Evolutionary conservation across 2,329 filamentous ascomycete genomes (phyloP), one percentile per base, ranked within the genome.

Genomic region (Ceratocystis destructans): DNA sequence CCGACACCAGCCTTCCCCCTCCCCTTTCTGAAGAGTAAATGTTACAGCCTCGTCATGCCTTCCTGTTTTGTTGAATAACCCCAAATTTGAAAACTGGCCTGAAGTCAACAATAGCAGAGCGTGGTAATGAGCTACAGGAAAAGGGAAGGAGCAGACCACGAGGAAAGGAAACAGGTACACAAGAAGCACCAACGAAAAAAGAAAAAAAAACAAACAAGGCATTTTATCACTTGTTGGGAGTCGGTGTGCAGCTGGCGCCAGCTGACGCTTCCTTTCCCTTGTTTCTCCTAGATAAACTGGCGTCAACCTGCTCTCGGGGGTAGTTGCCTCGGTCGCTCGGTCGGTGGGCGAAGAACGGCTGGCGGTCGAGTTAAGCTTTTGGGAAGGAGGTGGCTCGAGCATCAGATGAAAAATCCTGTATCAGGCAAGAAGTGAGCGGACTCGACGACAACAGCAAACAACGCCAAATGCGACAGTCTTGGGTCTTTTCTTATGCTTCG

Each of bases 321-420:
- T 53, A 53, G 48, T 53, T 53, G 17, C 53, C 28, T 33, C 15
- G 25, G 15, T 20, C 7, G 28, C 53, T 57, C 48, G n/a, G 17
- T 22, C 53, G 25, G 53, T 17, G 53, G 53, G 12, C 17, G 37
- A 31, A 7, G 53, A 8, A 10, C 33, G 8, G 33, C 33, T 37
- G 10, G 28, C 22, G 15, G 53, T 59, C 53, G 28, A 59, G 53
- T 59, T 59, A 59, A 59, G 53, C 53, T 59, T 59, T 59, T 59
- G 12, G 53, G 53, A 59, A 59, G 28, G 53, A 59, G 53, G 28
- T 59, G 53, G 53, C 28, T 59, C 53, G 53, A 59, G 53, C 53
- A 59, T 59, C 53, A 37, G 53, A 59, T 59, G 53, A 59, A 59
- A 59, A 59, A 31, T 17, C 53, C 53, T 59, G 53, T 33, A 59